Conservation (phyloP, 257 asterid species). For the Plantago elongata region DNA sequence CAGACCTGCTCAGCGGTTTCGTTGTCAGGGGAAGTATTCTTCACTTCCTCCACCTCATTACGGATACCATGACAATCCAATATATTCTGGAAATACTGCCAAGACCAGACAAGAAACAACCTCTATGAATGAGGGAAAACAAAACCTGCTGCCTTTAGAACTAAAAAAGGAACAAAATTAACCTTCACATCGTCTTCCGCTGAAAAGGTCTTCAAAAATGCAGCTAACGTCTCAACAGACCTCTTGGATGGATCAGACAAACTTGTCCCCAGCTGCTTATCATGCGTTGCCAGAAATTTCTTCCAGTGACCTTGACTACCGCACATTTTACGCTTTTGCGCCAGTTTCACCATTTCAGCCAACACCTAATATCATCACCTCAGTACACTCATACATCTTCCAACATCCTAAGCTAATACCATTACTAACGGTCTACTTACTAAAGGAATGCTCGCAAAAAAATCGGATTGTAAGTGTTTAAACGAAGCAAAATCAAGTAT, state of each 20-base stretch:
- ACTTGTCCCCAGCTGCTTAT: conserved; percentile 70
- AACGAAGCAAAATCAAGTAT: no score
- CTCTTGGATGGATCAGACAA: conserved; percentile 83
- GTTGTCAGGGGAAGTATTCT: conserved; percentile 43
- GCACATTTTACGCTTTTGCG: conserved; percentile 41
- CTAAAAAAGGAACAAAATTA: not conserved
- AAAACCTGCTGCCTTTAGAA: no score
- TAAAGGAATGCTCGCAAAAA: no score
- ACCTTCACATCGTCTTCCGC: conserved; percentile 61
- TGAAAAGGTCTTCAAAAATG: conserved; percentile 61
- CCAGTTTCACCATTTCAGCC: conserved; percentile 51
- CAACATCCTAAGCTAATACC: no score
- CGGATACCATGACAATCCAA: conserved; percentile 56
- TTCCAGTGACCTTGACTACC: conserved; percentile 56
- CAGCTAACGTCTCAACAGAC: conserved; percentile 48
- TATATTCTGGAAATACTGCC: conserved; percentile 66
- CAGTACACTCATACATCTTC: not conserved
- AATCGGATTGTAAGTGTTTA: no score
- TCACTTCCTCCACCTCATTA: conserved; percentile 37
- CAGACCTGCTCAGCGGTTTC: conserved; percentile 83
- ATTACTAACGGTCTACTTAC: no score
- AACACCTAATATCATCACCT: conserved; percentile 27
- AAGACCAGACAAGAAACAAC: conserved; percentile 8
- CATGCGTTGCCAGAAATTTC: conserved; percentile 60
- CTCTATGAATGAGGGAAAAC: not conserved